A percentile compares a stretch with the other conserved stretches of the same genome.
phyloP scores from a whole-genome alignment of 202 grass and related monocot species.

The Bolboschoenoplectus hybrid region DNA sequence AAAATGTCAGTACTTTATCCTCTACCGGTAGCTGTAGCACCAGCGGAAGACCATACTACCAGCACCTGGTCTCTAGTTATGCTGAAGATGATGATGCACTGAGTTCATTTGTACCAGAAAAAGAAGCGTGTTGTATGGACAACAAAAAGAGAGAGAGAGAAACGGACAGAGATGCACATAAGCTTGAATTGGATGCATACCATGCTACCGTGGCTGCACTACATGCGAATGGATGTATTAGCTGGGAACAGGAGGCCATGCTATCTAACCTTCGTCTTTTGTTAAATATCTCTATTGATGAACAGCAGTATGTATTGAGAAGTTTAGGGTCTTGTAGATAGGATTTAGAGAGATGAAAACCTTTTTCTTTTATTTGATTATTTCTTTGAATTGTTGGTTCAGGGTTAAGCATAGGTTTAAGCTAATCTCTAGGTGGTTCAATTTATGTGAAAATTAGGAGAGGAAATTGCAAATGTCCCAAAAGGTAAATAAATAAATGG shows the following conservation, averaged over 20 bases:
- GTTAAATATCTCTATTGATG: constrained; percentile 69
- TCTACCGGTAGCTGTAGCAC: constrained; percentile 44
- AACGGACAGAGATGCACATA: constrained; percentile 40
- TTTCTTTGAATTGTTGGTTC: constrained; percentile 28
- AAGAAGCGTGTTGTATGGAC: background rate
- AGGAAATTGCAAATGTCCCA: constrained; percentile 7
- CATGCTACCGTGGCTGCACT: constrained; percentile 50
- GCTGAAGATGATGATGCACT: constrained; percentile 20
- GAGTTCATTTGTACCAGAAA: constrained; percentile 35
- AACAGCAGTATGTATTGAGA: constrained; percentile 58
- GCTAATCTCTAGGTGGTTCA: constrained; percentile 4
- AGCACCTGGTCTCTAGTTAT: constrained; percentile 35
- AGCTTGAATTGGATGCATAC: constrained; percentile 69
- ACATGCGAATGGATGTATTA: constrained; percentile 51
- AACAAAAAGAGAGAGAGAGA: constrained; percentile 15
- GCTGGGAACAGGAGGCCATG: constrained; percentile 63
- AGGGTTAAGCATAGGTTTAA: constrained; percentile 6
- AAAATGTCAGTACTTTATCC: constrained; percentile 44
- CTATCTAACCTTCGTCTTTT: constrained; percentile 60
- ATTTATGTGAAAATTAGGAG: constrained; percentile 21
- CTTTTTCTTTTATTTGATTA: constrained; percentile 12
- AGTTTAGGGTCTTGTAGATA: constrained; percentile 40
- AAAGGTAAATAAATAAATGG: constrained; percentile 26
- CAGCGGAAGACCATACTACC: background rate
- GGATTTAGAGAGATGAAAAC: background rate